Evolutionary conservation across 257 asterid genomes (phyloP).

Genomic region (Ilex asprella): DNA sequence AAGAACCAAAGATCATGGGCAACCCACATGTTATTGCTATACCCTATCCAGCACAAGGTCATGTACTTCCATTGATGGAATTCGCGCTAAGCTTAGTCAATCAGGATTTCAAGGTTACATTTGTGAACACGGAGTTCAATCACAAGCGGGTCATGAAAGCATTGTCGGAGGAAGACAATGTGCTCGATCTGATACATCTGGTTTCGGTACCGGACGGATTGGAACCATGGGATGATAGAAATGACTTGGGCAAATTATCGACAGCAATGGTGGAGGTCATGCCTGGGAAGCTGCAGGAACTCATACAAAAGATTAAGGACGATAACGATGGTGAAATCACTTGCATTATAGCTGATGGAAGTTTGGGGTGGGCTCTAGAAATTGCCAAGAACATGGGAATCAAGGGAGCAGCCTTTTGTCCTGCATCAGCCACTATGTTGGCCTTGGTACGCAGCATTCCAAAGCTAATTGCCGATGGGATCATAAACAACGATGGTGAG

Average conservation of each 20-base stretch:
- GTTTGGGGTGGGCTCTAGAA: conserved; percentile 39
- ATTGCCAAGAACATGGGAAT: conserved; percentile 39
- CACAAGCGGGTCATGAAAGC: conserved; percentile 33
- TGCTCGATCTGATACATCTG: conserved; percentile 22
- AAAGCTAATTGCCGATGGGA: conserved; percentile 44
- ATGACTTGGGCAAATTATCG: conserved; percentile 26
- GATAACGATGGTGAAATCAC: conserved; percentile 24
- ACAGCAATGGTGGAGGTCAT: conserved; percentile 21
- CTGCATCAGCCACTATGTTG: conserved; percentile 30
- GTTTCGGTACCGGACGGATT: conserved; percentile 63
- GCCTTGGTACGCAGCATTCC: conserved; percentile 22
- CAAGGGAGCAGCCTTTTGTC: conserved; percentile 35
- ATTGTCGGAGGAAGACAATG: conserved; percentile 13
- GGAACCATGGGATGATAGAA: conserved; percentile 49
- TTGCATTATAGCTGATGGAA: conserved; percentile 41
- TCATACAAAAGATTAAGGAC: conserved; percentile 25
- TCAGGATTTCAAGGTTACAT: conserved; percentile 36
- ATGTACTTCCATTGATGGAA: conserved; percentile 43
- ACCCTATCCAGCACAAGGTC: conserved; percentile 61
- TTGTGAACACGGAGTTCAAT: conserved; percentile 34
- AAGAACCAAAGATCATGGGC: background rate
- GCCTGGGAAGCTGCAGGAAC: conserved; percentile 40
- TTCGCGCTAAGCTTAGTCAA: conserved; percentile 36
- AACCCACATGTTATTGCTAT: conserved; percentile 38
- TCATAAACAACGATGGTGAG: conserved; percentile 39